Conservation (phyloP, 2,329 filamentous ascomycete genomes). For the Didymella sp. region DNA sequence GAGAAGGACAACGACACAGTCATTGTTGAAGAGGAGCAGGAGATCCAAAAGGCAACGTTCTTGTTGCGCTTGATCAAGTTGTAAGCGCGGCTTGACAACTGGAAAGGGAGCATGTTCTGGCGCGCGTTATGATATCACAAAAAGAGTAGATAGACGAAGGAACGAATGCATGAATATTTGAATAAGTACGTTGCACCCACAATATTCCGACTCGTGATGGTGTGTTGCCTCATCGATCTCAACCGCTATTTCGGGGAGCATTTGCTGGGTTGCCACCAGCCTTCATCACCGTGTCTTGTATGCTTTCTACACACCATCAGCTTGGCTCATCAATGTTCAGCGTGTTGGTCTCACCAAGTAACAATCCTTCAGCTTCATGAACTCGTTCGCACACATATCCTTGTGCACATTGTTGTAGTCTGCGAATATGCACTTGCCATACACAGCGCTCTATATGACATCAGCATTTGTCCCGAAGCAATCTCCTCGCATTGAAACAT, state of each 20-base stretch:
- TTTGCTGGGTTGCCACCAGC: conserved; percentile 1
- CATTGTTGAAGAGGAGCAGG: conserved; percentile 83
- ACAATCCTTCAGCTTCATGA: conserved; percentile 84
- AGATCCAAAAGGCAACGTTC: conserved; percentile 83
- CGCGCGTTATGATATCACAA: conserved; percentile 22
- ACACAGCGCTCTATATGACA: conserved; percentile 71
- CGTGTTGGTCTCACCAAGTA: conserved; percentile 70
- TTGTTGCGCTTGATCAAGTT: conserved; percentile 77
- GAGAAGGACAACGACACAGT: conserved; percentile 61
- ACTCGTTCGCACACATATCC: conserved; percentile 87
- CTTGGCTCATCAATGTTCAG: background rate
- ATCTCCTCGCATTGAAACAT: conserved; percentile 24
- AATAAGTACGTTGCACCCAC: conserved; percentile 1
- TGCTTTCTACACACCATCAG: conserved; percentile 28
- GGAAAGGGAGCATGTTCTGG: conserved; percentile 10
- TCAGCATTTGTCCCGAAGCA: conserved; percentile 3
- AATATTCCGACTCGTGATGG: background rate
- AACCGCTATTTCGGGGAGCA: background rate
- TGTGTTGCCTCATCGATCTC: background rate
- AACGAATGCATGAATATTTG: conserved; percentile 21
- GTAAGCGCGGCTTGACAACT: conserved; percentile 48
- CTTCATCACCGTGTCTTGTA: conserved; percentile 41
- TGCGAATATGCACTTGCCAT: conserved; percentile 88
- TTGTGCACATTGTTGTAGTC: conserved; percentile 92
- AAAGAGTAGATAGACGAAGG: conserved; percentile 25